Evolutionary conservation across 2,329 filamentous ascomycete species (phyloP).

Genomic region (Lecanosticta acicola): DNA sequence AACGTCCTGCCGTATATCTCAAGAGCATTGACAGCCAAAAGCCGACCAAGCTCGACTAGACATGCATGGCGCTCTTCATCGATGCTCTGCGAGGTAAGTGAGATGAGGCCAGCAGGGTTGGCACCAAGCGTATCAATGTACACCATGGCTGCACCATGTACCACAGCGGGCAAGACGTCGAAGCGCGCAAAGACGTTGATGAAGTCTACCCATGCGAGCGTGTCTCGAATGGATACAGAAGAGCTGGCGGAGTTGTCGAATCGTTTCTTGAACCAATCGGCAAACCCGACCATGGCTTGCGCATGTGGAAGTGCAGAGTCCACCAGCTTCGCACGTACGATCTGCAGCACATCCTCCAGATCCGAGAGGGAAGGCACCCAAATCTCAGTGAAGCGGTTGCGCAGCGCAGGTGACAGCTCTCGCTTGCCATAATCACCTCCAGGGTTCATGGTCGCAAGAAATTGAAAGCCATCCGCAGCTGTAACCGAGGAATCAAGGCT

Average conservation of each 20-base stretch:
- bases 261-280: slow-evolving; percentile 81
- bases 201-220: slow-evolving; percentile 89
- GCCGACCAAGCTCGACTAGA: slow-evolving; percentile 61
- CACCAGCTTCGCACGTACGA: slow-evolving; percentile 70
- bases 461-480: slow-evolving; percentile 77
- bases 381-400: slow-evolving; percentile 97
- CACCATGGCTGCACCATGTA: slow-evolving; percentile 91
- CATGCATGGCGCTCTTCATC: slow-evolving; percentile 67
- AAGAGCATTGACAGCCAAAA: slow-evolving; percentile 60
- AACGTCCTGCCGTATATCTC: slow-evolving; percentile 61
- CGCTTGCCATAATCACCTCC: slow-evolving; percentile 98
- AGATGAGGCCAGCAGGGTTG: slow-evolving; percentile 82
- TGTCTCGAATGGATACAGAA: slow-evolving; percentile 83
- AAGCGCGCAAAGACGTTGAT: slow-evolving; percentile 53
- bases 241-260: slow-evolving; percentile 71
- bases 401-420: slow-evolving; percentile 86
- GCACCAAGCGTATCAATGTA: slow-evolving; percentile 94
- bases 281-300: slow-evolving; percentile 72
- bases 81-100: slow-evolving; percentile 64
- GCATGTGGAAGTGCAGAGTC: slow-evolving; percentile 54
- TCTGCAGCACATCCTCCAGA: slow-evolving; percentile 78
- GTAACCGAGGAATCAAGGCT: slow-evolving; percentile 73
- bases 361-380: slow-evolving; percentile 91
- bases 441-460: slow-evolving; percentile 98
- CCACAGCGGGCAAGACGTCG: slow-evolving; percentile 36